phyloP scores from a whole-genome alignment of 2,329 filamentous ascomycete genomes.

The Penicillium sp. region DNA sequence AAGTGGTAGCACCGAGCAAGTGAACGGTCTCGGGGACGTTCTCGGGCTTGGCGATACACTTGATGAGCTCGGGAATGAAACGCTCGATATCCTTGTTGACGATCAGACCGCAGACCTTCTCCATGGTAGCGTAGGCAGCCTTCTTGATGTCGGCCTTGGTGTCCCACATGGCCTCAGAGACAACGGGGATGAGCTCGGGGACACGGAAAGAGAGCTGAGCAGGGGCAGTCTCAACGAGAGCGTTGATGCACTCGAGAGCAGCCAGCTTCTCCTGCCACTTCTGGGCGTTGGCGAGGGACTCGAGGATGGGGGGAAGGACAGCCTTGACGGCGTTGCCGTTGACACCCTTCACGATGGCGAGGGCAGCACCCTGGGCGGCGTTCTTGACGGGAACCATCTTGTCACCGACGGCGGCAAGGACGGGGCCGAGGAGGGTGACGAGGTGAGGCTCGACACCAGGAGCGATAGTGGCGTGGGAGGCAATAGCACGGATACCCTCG shows the following conservation, averaged over 20 bases:
- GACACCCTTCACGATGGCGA: slow-evolving; percentile 77
- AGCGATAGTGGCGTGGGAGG: slow-evolving; percentile 72
- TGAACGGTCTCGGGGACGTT: slow-evolving; percentile 98
- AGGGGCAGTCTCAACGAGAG: slow-evolving; percentile 68
- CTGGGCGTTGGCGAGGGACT: slow-evolving; percentile 83
- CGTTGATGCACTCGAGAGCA: slow-evolving; percentile 83
- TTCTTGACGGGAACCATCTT: slow-evolving; percentile 94
- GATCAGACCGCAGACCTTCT: slow-evolving; percentile 90
- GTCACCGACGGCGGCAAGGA: slow-evolving; percentile 83
- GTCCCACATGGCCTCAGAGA: slow-evolving; percentile 99
- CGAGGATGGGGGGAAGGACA: slow-evolving; percentile 69
- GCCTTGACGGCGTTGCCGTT: slow-evolving; percentile 96
- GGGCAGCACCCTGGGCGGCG: slow-evolving; percentile 68
- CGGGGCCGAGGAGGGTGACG: too few relatives aligned
- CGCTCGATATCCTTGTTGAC: slow-evolving; percentile 99
- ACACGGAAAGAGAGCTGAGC: slow-evolving; percentile 86
- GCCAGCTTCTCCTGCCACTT: slow-evolving; percentile 99
- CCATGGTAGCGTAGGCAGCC: slow-evolving; percentile 92
- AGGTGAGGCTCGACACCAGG: slow-evolving; percentile 90
- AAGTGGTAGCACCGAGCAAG: slow-evolving; percentile 97
- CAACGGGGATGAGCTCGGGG: slow-evolving; percentile 64
- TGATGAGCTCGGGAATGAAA: slow-evolving; percentile 99
- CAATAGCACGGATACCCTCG: slow-evolving; percentile 75
- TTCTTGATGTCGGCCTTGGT: slow-evolving; percentile 99
- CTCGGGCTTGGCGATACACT: slow-evolving; percentile 99